Percentiles rank a stretch among this genome's conserved stretches.
phyloP scores from a whole-genome alignment of 805 yeast species.

The Barnettozyma populi region DNA sequence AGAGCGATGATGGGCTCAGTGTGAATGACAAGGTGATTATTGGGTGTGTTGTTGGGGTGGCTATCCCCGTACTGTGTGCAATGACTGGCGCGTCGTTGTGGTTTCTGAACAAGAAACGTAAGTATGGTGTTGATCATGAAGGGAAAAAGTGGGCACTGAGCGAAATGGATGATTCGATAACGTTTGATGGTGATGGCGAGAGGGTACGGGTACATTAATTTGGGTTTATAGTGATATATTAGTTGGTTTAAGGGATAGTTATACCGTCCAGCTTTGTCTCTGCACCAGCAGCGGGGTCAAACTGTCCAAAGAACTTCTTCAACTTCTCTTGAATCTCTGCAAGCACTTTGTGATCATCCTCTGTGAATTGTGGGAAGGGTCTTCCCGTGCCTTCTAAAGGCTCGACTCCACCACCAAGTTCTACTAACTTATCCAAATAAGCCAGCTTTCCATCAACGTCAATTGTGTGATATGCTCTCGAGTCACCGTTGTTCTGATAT shows the following conservation, averaged over 20 bases:
- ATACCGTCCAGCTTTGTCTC: background rate
- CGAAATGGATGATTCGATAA: background rate
- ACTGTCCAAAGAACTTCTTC: conserved; percentile 15
- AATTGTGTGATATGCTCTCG: conserved; percentile 29
- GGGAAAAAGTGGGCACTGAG: conserved; percentile 1
- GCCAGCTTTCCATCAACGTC: conserved; percentile 27
- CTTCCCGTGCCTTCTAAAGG: conserved; percentile 19
- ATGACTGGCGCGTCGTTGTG: background rate
- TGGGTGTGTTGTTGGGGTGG: conserved; percentile 1
- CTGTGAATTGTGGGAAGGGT: conserved; percentile 20
- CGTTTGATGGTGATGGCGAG: conserved; percentile 1
- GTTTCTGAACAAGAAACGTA: background rate
- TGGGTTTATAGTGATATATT: background rate
- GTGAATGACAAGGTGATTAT: background rate
- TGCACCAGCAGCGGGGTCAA: background rate
- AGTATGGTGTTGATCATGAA: conserved; percentile 1
- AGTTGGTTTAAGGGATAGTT: background rate
- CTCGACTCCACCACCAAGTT: conserved; percentile 24
- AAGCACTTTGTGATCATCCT: conserved; percentile 25
- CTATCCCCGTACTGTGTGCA: background rate
- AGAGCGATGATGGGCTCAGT: background rate
- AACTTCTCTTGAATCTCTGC: conserved; percentile 8
- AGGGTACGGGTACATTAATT: background rate
- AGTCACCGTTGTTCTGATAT: conserved; percentile 25
- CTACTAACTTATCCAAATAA: conserved; percentile 21